A percentile compares a stretch with the other conserved stretches of the same genome.
Conservation (phyloP, 345 rosid species). For the Gynandropsis gynandra region DNA sequence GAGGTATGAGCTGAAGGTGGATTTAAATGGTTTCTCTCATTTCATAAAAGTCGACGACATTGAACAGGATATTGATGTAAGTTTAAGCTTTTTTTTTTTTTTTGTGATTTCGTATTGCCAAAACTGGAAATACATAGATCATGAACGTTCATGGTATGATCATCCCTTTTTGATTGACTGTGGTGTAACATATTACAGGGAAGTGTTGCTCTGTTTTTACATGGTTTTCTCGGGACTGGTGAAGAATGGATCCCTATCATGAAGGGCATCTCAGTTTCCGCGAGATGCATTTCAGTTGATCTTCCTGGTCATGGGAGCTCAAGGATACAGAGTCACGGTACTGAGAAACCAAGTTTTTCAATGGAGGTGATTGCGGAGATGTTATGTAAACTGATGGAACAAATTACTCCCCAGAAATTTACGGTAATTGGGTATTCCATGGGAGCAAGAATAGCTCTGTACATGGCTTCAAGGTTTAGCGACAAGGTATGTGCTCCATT, state of each 20-base stretch:
- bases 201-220: slow-evolving; percentile 57
- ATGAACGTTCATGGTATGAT: slow-evolving; percentile 5
- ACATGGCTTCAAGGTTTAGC: slow-evolving; percentile 58
- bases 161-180: slow-evolving; percentile 4
- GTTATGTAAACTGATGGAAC: slow-evolving; percentile 40
- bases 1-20: slow-evolving; percentile 40
- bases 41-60: slow-evolving; percentile 44
- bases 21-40: slow-evolving; percentile 42
- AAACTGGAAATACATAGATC: background rate
- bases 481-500: slow-evolving; percentile 40
- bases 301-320: slow-evolving; percentile 91
- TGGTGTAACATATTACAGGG: slow-evolving; percentile 40
- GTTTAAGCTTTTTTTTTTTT: slow-evolving; percentile 17
- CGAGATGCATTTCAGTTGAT: slow-evolving; percentile 77
- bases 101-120: slow-evolving; percentile 9
- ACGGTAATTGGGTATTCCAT: slow-evolving; percentile 76
- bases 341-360: slow-evolving; percentile 38
- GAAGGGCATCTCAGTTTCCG: slow-evolving; percentile 65
- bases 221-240: slow-evolving; percentile 87
- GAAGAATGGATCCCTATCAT: slow-evolving; percentile 88
- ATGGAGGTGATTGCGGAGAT: slow-evolving; percentile 44
- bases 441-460: slow-evolving; percentile 90
- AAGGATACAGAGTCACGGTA: slow-evolving; percentile 28
- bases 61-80: slow-evolving; percentile 44
- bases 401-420: slow-evolving; percentile 48